These are phyloP conservation scores for Saccharomyces hybrid DNA, from an alignment of 1,139 yeast species.

Conservation along the genomic window DNA sequence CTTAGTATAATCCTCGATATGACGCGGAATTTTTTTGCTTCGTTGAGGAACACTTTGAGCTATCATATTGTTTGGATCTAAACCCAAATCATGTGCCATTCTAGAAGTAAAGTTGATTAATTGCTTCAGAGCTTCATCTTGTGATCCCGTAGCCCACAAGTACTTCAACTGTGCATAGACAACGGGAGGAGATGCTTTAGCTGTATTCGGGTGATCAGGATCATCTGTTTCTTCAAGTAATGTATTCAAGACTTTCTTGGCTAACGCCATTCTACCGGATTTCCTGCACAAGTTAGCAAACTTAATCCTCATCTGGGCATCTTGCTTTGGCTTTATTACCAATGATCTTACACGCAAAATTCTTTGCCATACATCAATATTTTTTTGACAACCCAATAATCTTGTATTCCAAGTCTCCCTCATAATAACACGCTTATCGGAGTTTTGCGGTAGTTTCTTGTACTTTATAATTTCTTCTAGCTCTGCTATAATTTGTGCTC, in stretches of 20 bases:
- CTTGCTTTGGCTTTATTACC: slow-evolving; percentile 91
- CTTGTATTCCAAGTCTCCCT: slow-evolving; percentile 92
- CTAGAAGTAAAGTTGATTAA: slow-evolving; percentile 84
- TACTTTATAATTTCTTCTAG: slow-evolving; percentile 89
- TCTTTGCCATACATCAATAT: slow-evolving; percentile 97
- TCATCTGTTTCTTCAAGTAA: slow-evolving; percentile 50
- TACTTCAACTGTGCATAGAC: slow-evolving; percentile 94
- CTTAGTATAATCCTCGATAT: slow-evolving; percentile 76
- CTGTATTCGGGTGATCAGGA: slow-evolving; percentile 46
- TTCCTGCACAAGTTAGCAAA: slow-evolving; percentile 94
- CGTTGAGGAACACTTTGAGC: slow-evolving; percentile 43
- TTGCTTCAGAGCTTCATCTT: slow-evolving; percentile 76
- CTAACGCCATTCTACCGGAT: slow-evolving; percentile 83
- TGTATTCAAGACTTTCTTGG: slow-evolving; percentile 81
- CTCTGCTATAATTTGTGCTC: slow-evolving; percentile 96
- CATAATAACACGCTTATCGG: slow-evolving; percentile 70
- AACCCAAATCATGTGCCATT: slow-evolving; percentile 80
- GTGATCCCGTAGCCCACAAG: slow-evolving; percentile 94
- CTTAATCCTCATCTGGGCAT: slow-evolving; percentile 97
- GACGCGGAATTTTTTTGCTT: slow-evolving; percentile 69
- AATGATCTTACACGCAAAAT: slow-evolving; percentile 88
- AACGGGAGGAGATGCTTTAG: slow-evolving; percentile 88
- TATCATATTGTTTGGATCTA: slow-evolving; percentile 72
- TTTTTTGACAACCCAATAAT: slow-evolving; percentile 85
- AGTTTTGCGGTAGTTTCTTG: slow-evolving; percentile 73